These are phyloP conservation scores for Alternaria consortialis DNA, from an alignment of 2,329 filamentous ascomycete genomes.

Conservation along the genomic window DNA sequence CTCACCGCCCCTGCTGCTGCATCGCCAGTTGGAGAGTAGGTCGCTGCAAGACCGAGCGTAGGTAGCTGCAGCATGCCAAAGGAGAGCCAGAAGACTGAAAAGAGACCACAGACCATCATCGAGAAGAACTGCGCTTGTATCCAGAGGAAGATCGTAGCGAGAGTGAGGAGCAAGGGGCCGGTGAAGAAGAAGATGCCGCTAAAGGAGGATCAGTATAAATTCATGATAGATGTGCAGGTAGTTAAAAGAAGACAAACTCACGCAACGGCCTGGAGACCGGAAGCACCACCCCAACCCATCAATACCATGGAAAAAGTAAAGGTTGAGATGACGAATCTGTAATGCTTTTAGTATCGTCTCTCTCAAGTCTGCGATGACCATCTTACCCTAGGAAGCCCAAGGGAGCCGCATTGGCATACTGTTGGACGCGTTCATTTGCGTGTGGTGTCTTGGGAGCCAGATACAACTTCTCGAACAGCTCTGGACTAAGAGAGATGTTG, in stretches of 20 bases:
- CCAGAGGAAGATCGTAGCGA: conserved; percentile 63
- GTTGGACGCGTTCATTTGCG: conserved; percentile 23
- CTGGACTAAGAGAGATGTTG: conserved; percentile 39
- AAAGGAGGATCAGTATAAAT: neutral
- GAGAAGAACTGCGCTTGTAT: conserved; percentile 49
- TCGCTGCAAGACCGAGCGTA: conserved; percentile 56
- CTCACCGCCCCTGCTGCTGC: conserved; percentile 57
- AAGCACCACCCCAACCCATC: conserved; percentile 53
- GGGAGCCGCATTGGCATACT: conserved; percentile 40
- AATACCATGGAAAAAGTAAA: conserved; percentile 53
- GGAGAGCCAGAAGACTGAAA: conserved; percentile 61
- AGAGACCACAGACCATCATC: conserved; percentile 64
- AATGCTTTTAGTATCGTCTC: neutral
- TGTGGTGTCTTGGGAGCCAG: conserved; percentile 38
- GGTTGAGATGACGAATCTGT: conserved; percentile 51
- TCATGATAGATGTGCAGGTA: neutral
- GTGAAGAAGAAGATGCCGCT: conserved; percentile 55
- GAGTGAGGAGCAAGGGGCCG: conserved; percentile 59
- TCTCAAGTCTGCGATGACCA: fast-evolving
- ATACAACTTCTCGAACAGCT: conserved; percentile 43
- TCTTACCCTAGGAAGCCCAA: conserved; percentile 42
- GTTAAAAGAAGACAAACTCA: conserved; percentile 13
- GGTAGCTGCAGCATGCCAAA: conserved; percentile 63
- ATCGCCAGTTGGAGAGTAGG: conserved; percentile 54
- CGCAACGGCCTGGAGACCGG: conserved; percentile 47